phyloP scores from a whole-genome alignment of 2,329 filamentous ascomycete species.

The Phialocephala sp. region DNA sequence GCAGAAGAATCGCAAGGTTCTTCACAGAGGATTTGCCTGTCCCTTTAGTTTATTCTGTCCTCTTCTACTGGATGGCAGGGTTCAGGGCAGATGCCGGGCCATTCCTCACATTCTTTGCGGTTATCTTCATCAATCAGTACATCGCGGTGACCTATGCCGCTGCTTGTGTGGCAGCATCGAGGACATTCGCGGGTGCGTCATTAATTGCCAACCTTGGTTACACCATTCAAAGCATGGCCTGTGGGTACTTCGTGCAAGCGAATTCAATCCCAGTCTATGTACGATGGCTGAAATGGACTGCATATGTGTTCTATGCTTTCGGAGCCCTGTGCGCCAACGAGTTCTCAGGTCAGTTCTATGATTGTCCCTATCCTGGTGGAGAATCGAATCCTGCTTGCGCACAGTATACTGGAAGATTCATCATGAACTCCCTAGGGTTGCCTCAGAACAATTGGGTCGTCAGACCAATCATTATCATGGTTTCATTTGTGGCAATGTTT shows the following conservation, averaged over 20 bases:
- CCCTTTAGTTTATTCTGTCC: slow-evolving; percentile 70
- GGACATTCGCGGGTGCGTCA: slow-evolving; percentile 73
- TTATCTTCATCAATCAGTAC: slow-evolving; percentile 74
- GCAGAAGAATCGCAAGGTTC: slow-evolving; percentile 70
- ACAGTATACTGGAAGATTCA: slow-evolving; percentile 71
- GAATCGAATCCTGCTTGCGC: slow-evolving; percentile 67
- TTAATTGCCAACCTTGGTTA: slow-evolving; percentile 75
- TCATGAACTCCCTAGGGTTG: slow-evolving; percentile 72
- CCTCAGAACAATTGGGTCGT: slow-evolving; percentile 67
- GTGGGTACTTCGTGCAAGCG: slow-evolving; percentile 77
- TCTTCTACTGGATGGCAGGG: slow-evolving; percentile 81
- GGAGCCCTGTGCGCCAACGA: slow-evolving; percentile 75
- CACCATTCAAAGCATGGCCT: slow-evolving; percentile 75
- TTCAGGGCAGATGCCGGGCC: slow-evolving; percentile 67
- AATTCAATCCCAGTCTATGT: slow-evolving; percentile 78
- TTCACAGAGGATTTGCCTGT: slow-evolving; percentile 76
- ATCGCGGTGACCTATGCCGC: slow-evolving; percentile 75
- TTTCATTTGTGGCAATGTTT: slow-evolving; percentile 69
- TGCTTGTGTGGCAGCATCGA: slow-evolving; percentile 66
- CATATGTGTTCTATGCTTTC: slow-evolving; percentile 72
- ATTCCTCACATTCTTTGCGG: slow-evolving; percentile 75
- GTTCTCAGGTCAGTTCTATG: slow-evolving; percentile 74
- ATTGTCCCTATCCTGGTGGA: slow-evolving; percentile 70
- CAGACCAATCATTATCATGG: slow-evolving; percentile 66
- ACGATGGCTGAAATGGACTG: slow-evolving; percentile 76